Evolutionary conservation across 1,139 yeast genomes (phyloP).

Genomic region (Sugiyamaella grinbergsii): DNA sequence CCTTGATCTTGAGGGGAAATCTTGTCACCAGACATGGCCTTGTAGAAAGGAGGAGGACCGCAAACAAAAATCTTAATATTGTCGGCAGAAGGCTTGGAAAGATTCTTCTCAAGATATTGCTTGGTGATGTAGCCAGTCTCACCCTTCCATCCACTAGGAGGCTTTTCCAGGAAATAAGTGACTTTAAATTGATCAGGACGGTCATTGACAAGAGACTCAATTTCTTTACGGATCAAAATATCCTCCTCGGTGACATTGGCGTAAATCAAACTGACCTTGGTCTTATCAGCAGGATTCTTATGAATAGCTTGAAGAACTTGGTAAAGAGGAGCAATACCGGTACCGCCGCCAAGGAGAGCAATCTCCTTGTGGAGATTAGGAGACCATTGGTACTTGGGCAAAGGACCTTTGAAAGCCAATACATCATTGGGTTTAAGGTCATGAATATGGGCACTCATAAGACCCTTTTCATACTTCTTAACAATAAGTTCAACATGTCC

Average conservation of each 20-base stretch:
- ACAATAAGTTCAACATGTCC: conserved; percentile 81
- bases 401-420: conserved; percentile 91
- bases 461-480: conserved; percentile 82
- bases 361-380: conserved; percentile 80
- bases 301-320: conserved; percentile 59
- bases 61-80: conserved; percentile 78
- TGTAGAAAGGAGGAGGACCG: conserved; percentile 85
- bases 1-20: conserved; percentile 91
- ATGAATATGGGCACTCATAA: conserved; percentile 76
- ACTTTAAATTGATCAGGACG: conserved; percentile 76
- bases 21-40: conserved; percentile 85
- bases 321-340: conserved; percentile 94
- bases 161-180: conserved; percentile 77
- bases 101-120: conserved; percentile 57
- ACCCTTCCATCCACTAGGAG: conserved; percentile 55
- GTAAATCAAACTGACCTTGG: conserved; percentile 76
- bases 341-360: conserved; percentile 91
- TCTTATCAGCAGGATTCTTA: conserved; percentile 77
- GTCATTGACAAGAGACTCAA: conserved; percentile 64
- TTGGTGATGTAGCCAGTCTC: conserved; percentile 70
- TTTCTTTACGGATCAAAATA: conserved; percentile 72
- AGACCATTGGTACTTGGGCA: conserved; percentile 88
- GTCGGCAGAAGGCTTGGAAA: conserved; percentile 59
- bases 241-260: conserved; percentile 79
- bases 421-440: conserved; percentile 76